Base-by-base conservation (phyloP, 2,329 filamentous ascomycete species). In the Ustilaginoidea virens region DNA sequence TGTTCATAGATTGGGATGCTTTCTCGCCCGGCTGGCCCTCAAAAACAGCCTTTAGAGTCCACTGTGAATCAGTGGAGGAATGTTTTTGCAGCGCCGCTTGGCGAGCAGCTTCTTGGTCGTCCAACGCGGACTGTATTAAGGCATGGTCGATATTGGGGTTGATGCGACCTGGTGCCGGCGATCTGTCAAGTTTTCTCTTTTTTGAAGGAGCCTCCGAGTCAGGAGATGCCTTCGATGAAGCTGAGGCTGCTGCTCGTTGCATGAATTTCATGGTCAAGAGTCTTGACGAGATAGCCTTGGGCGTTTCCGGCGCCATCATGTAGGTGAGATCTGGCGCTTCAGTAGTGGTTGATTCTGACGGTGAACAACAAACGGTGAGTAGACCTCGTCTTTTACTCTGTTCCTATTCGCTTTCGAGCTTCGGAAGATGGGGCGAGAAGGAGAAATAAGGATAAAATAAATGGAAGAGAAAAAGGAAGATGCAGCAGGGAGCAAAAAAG, bases 221-320 rank as follows among this genome's bases (percentile, higher is more conserved):
- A 37, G 66, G 50, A 34, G 58, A 58, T 12, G 58, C 49, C 28
- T 53, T 46, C 34, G 45, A 55, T 19, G 59, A 58, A 28, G 58
- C 59, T 15, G 75, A 69, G 28, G 76, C 73, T 28, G 74, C 78
- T 37, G 80, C 80, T 44, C 86, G 72, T 61, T 92, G 86, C 86
- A 94, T 94, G 50, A 94, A 94, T 61, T 92, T 92, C 85, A 93
- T 94, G 21, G 80, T 86, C 47, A 92, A 65, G 27, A 94, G 74
- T 40, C 85, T 75, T 34, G 79, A 86, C 37, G 86, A 93, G 74
- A 92, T 85, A 25, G 64, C 66, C 53, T 69, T 69, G 26, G 70
- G 61, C 35, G 61, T 73, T 46, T 62, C 56, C 35, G 64, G 55
- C 41, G 64, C 53, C 51, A 66, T 63, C 27, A 7, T 39, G 26